phyloP scores from a whole-genome alignment of 75 land plant genomes.

The Cryptomeria japonica region DNA sequence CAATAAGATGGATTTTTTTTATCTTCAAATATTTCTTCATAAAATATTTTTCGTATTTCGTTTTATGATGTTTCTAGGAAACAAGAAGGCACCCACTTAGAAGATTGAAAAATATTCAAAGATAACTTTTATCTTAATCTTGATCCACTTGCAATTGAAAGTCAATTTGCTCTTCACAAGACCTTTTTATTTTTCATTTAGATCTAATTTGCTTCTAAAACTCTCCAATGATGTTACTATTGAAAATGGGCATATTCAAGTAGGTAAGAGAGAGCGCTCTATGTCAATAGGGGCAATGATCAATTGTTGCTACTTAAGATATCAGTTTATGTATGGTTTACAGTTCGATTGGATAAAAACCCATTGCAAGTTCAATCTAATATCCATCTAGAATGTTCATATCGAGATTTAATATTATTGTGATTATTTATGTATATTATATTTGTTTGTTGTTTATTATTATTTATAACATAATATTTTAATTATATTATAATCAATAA shows the following conservation, averaged over 20 bases:
- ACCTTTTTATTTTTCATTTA: background rate
- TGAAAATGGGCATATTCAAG: background rate
- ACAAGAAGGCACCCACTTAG: background rate
- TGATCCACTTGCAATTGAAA: background rate
- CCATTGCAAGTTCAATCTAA: too few species aligned
- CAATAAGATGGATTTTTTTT: background rate
- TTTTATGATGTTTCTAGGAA: background rate
- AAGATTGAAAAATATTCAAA: background rate
- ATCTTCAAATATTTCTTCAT: background rate
- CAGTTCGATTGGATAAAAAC: too few species aligned
- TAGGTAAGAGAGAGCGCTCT: too few species aligned
- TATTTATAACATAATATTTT: too few species aligned
- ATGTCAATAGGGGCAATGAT: too few species aligned
- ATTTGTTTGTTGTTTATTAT: too few species aligned
- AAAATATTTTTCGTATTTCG: background rate
- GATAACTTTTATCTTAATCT: background rate
- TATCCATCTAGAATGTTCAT: too few species aligned
- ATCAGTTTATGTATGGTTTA: too few species aligned
- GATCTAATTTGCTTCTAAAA: background rate
- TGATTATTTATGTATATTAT: too few species aligned
- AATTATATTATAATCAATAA: too few species aligned
- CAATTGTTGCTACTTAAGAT: too few species aligned
- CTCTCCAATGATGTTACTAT: background rate
- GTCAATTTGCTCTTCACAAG: background rate
- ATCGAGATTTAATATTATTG: too few species aligned